phyloP scores from a whole-genome alignment of 495 filamentous ascomycete species.

The Aspergillus conjunctus region DNA sequence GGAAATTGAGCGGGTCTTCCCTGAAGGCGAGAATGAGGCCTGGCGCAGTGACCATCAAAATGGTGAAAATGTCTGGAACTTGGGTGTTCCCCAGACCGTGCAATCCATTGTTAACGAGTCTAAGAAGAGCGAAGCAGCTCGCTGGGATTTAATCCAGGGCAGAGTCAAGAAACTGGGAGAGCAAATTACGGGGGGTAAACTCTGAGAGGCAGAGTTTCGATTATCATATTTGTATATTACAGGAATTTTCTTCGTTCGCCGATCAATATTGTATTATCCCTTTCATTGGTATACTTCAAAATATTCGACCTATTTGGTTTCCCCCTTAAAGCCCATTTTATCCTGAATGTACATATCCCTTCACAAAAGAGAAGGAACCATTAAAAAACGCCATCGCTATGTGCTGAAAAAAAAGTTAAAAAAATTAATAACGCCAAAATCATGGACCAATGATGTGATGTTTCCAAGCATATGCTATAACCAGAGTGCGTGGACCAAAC shows the following conservation, averaged over 20 bases:
- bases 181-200: slow-evolving; percentile 69
- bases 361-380: not conserved
- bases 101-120: slow-evolving; percentile 38
- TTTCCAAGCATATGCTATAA: not conserved
- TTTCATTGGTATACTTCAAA: not conserved
- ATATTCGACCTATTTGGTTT: not conserved
- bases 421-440: not conserved
- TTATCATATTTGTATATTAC: slow-evolving; percentile 27
- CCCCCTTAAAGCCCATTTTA: not conserved
- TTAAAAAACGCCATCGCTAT: slow-evolving; percentile 58
- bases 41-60: slow-evolving; percentile 47
- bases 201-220: slow-evolving; percentile 37
- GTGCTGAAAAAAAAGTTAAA: slow-evolving; percentile 21
- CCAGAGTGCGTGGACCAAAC: not conserved
- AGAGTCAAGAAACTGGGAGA: slow-evolving; percentile 67
- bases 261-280: slow-evolving; percentile 8
- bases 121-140: slow-evolving; percentile 35
- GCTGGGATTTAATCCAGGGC: slow-evolving; percentile 52
- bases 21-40: slow-evolving; percentile 49
- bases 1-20: slow-evolving; percentile 64
- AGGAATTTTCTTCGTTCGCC: slow-evolving; percentile 6
- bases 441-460: not conserved
- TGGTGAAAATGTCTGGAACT: slow-evolving; percentile 61
- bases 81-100: slow-evolving; percentile 55
- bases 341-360: not conserved